phyloP scores from a whole-genome alignment of 768 basidiomycete genomes.

The Favolaschia claudopus region DNA sequence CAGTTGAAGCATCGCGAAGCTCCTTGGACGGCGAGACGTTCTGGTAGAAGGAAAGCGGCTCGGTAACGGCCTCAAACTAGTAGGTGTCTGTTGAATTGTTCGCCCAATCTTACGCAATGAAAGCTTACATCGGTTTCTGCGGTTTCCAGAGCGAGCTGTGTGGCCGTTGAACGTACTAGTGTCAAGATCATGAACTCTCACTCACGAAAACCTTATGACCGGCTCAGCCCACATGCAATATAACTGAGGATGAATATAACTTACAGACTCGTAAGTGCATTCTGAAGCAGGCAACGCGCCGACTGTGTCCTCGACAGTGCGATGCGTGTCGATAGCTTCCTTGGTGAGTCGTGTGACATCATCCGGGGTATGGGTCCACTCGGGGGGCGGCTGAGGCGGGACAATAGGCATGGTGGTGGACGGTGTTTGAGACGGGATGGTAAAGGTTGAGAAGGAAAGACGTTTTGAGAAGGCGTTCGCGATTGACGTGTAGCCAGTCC shows the following conservation, averaged over 20 bases:
- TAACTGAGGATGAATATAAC: slow-evolving; percentile 28
- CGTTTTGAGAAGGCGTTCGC: slow-evolving; percentile 31
- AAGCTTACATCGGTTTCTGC: slow-evolving; percentile 69
- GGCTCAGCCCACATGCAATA: slow-evolving; percentile 4
- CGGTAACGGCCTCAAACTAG: slow-evolving; percentile 55
- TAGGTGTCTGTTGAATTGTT: too few species aligned
- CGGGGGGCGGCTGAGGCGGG: slow-evolving; percentile 71
- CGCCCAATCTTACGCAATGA: too few species aligned
- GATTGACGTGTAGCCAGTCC: slow-evolving; percentile 7
- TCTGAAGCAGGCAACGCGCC: slow-evolving; percentile 63
- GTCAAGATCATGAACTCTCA: slow-evolving; percentile 22
- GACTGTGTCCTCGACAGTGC: slow-evolving; percentile 62
- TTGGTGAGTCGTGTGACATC: slow-evolving; percentile 66
- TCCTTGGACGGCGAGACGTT: slow-evolving; percentile 79
- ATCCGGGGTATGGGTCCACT: slow-evolving; percentile 71
- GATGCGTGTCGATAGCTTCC: slow-evolving; percentile 63
- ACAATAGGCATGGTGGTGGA: slow-evolving; percentile 56
- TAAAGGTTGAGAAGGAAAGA: slow-evolving; percentile 41
- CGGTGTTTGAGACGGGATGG: slow-evolving; percentile 34
- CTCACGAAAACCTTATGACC: slow-evolving; percentile 75
- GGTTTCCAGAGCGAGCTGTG: slow-evolving; percentile 67
- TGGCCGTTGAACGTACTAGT: slow-evolving; percentile 11
- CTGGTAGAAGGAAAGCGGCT: slow-evolving; percentile 81
- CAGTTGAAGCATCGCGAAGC: slow-evolving; percentile 83
- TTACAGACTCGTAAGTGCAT: slow-evolving; percentile 72